A percentile compares a stretch with the other conserved stretches of the same genome.
Evolutionary conservation across 352 stramenopile genomes (phyloP).

Genomic region (Phytophthora megakarya): DNA sequence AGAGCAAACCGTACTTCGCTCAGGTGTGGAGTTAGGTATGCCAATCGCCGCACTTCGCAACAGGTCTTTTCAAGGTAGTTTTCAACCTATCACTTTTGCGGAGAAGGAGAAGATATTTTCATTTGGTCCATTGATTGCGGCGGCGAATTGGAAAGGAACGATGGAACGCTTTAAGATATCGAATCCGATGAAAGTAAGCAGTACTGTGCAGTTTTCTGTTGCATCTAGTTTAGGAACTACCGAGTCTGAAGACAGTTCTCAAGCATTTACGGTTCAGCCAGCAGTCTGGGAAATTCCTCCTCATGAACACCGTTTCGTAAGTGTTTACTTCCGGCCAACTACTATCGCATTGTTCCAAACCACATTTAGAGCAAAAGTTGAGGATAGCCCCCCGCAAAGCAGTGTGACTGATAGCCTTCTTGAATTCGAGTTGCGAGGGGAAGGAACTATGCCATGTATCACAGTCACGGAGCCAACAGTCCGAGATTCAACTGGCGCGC

Average conservation of each 20-base stretch:
- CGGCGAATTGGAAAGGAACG: conserved; percentile 68
- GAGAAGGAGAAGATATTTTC: conserved; percentile 88
- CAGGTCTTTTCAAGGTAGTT: conserved; percentile 24
- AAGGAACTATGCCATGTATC: conserved; percentile 94
- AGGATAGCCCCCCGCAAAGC: conserved; percentile 60
- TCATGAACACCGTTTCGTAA: conserved; percentile 94
- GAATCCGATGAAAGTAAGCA: conserved; percentile 95
- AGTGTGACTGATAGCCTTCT: conserved; percentile 50
- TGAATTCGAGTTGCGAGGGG: conserved; percentile 89
- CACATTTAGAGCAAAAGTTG: conserved; percentile 83
- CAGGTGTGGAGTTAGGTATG: conserved; percentile 41
- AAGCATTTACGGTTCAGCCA: conserved; percentile 91
- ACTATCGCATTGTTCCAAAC: conserved; percentile 87
- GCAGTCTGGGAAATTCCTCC: conserved; percentile 92
- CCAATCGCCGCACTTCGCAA: conserved; percentile 18
- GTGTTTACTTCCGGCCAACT: conserved; percentile 92
- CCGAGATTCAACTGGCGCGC: conserved; percentile 57
- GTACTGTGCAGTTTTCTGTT: conserved; percentile 87
- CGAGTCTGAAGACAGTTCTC: conserved; percentile 13
- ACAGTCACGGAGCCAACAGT: conserved; percentile 83
- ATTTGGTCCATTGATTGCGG: conserved; percentile 85
- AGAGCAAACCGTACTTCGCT: conserved; percentile 92
- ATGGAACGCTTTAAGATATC: conserved; percentile 94
- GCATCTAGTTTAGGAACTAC: conserved; percentile 16
- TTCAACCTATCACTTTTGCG: conserved; percentile 80